Conservation (phyloP, 768 basidiomycete genomes). For the Trametes maxima region DNA sequence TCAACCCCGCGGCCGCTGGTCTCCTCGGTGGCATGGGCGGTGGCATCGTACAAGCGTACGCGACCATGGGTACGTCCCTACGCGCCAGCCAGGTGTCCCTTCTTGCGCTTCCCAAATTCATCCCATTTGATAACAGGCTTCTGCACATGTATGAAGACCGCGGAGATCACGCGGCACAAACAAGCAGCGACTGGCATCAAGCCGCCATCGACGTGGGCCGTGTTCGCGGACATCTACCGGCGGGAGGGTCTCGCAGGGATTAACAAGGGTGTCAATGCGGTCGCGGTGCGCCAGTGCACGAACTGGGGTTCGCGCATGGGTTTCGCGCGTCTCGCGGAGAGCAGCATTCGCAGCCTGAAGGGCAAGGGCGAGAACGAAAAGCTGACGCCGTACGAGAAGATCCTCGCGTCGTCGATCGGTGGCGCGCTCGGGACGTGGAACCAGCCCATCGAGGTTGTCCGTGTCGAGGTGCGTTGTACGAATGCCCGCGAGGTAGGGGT, state of each 20-base stretch:
- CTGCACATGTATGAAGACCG: constrained; percentile 99
- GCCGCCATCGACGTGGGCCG: constrained; percentile 90
- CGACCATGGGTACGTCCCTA: constrained; percentile 90
- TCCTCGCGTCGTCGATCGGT: constrained; percentile 83
- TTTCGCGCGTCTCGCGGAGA: constrained; percentile 91
- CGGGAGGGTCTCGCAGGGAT: constrained; percentile 93
- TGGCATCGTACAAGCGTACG: constrained; percentile 96
- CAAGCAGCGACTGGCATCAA: constrained; percentile 81
- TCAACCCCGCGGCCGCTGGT: constrained; percentile 82
- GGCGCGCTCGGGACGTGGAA: constrained; percentile 99
- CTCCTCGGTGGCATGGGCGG: constrained; percentile 97
- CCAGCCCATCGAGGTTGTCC: constrained; percentile 96
- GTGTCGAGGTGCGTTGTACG: constrained; percentile 75
- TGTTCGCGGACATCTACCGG: constrained; percentile 93
- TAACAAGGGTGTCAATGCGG: constrained; percentile 98
- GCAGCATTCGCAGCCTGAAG: constrained; percentile 69
- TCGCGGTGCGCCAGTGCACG: constrained; percentile 88
- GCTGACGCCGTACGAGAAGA: constrained; percentile 81
- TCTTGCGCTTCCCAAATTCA: not conserved
- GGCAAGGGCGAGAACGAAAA: constrained; percentile 80
- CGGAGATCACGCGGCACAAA: constrained; percentile 95
- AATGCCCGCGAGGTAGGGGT: not conserved
- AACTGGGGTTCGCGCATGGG: constrained; percentile 97
- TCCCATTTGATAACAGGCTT: constrained; percentile 60
- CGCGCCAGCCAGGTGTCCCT: not conserved